Evolutionary conservation across 768 basidiomycete species (phyloP).

Genomic region (Leccinum rimulosum): DNA sequence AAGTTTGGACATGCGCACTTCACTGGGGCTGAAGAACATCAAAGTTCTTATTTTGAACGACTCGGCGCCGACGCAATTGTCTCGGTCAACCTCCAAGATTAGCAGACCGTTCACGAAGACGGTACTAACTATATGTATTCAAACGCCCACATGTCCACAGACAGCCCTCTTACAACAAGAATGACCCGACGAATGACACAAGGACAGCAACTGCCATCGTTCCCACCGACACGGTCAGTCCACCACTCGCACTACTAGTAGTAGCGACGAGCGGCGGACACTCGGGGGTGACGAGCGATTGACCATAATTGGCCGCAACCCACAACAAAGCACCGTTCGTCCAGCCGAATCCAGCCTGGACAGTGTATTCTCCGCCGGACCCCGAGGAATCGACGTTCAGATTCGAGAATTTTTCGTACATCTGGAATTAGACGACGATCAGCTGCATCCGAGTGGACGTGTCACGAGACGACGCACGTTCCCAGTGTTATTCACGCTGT

Average conservation of each 20-base stretch:
- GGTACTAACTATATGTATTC: no score
- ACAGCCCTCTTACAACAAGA: constrained; percentile 2
- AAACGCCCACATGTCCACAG: not conserved
- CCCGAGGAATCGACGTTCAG: constrained; percentile 78
- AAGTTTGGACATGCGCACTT: no score
- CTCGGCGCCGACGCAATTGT: no score
- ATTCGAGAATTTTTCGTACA: constrained; percentile 88
- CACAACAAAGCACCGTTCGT: constrained; percentile 81
- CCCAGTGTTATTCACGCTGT: constrained; percentile 64
- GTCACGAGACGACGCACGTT: constrained; percentile 51
- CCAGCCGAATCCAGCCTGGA: constrained; percentile 88
- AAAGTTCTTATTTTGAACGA: no score
- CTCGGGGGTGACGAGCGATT: constrained; percentile 53
- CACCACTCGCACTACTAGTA: constrained; percentile 4
- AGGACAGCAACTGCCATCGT: not conserved
- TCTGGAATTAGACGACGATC: constrained; percentile 38
- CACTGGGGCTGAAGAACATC: no score
- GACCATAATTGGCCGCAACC: constrained; percentile 67
- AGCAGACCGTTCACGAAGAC: no score
- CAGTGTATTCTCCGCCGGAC: constrained; percentile 83
- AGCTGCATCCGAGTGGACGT: not conserved
- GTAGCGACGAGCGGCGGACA: constrained; percentile 51
- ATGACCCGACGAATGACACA: constrained; percentile 1
- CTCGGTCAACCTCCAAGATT: no score
- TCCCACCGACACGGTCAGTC: not conserved